Base-by-base conservation (phyloP, 768 basidiomycete species). In the Mycena maculata region DNA sequence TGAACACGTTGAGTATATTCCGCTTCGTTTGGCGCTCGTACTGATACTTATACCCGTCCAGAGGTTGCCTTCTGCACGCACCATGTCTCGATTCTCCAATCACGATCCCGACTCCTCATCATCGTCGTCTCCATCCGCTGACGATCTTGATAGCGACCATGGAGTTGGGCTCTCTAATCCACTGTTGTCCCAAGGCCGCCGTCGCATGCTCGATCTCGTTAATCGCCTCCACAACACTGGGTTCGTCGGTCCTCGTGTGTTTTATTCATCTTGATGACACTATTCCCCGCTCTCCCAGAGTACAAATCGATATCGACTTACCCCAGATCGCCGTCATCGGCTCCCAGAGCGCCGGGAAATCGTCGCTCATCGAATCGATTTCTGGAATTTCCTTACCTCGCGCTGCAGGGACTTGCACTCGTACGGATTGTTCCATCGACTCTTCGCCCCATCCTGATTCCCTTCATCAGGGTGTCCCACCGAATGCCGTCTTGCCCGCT, bases 261-360 rank as follows among this genome's bases (percentile, higher is more conserved):
- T 22, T 62, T 28, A 5, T 39, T 33, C 18, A 12, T 3, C 11
- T 31, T 47, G 4, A 38, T 25, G n/a, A n/a, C n/a, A n/a, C 3
- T 20, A 13, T 47, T 10, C 1, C n/a, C 20, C 22, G 6, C 39
- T 36, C 1, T 0, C 39, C 10, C n/a, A 92, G 92, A 0, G 89
- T 90, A 0, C 87, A 92, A 66, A 80, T 85, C 16, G 90, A 93
- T 57, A 86, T 94, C 12, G 90, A 92, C 70, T 78, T 93, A 0
- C 92, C 92, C 0, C 86, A 88, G 67, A 92, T 93, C 33, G 89
- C 87, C 0, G 92, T 92, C 45, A 85, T 92, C 20, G 92, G 92
- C 1, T 85, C 83, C 2, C 92, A 93, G 68, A 90, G 88, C 47
- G 90, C 90, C 0, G 92, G 92, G 0, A 93, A 93, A 71, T 92